phyloP scores from a whole-genome alignment of 768 basidiomycete species.

The Termitomyces sp. region DNA sequence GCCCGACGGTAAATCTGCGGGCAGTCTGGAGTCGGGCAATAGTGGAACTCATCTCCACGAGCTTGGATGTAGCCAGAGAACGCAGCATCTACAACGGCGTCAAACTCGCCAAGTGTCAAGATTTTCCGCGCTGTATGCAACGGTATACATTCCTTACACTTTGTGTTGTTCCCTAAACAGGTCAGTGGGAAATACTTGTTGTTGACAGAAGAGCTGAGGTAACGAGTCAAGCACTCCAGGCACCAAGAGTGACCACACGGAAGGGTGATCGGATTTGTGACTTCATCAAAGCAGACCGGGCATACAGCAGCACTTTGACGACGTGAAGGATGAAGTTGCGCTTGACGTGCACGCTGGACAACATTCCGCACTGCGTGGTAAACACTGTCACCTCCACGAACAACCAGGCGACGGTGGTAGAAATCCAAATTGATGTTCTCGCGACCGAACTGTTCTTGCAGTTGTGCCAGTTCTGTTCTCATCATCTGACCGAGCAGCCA shows the following conservation, averaged over 20 bases:
- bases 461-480: conserved; percentile 34
- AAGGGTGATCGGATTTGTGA: conserved; percentile 45
- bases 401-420: conserved; percentile 31
- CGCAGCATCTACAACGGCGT: conserved; percentile 50
- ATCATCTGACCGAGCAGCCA: conserved; percentile 41
- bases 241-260: conserved; percentile 70
- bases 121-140: conserved; percentile 44
- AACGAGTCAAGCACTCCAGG: conserved; percentile 51
- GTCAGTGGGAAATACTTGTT: conserved; percentile 62
- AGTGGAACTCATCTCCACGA: conserved; percentile 57
- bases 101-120: conserved; percentile 47
- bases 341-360: conserved; percentile 27
- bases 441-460: conserved; percentile 46
- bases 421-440: conserved; percentile 55
- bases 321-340: conserved; percentile 13
- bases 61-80: conserved; percentile 58
- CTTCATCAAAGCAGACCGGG: conserved; percentile 66
- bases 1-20: conserved; percentile 63
- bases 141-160: conserved; percentile 53
- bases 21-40: conserved; percentile 80
- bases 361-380: conserved; percentile 39
- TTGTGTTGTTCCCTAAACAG: conserved; percentile 63
- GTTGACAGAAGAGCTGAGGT: conserved; percentile 52
- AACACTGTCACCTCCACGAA: conserved; percentile 51
- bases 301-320: conserved; percentile 31